Evolutionary conservation across 495 filamentous ascomycete species (phyloP).

Genomic region (Sporormia fimetaria): DNA sequence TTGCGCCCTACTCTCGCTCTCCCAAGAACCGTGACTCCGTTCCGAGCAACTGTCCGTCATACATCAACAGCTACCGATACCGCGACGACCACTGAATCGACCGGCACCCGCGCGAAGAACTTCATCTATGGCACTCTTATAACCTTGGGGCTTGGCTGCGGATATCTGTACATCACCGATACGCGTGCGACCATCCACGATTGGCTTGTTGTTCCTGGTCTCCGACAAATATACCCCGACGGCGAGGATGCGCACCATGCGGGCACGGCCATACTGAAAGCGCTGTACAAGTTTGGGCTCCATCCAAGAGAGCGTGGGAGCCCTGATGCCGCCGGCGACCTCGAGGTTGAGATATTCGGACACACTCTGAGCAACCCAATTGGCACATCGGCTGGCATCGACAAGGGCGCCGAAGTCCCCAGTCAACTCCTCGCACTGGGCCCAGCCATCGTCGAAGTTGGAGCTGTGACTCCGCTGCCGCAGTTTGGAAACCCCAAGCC

Average conservation of each 20-base stretch:
- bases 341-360: conserved; percentile 62
- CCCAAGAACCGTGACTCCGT: no score
- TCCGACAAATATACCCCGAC: conserved; percentile 63
- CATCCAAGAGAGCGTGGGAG: conserved; percentile 63
- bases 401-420: conserved; percentile 84
- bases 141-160: conserved; percentile 38
- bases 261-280: conserved; percentile 57
- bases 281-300: conserved; percentile 47
- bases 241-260: conserved; percentile 84
- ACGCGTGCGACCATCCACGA: conserved; percentile 77
- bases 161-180: conserved; percentile 77
- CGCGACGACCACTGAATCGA: conserved; percentile 29
- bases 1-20: no score
- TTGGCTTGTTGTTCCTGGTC: conserved; percentile 62
- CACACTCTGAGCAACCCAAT: conserved; percentile 70
- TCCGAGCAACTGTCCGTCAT: no score
- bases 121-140: conserved; percentile 47
- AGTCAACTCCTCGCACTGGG: conserved; percentile 72
- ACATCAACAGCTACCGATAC: conserved; percentile 16
- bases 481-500: conserved; percentile 81
- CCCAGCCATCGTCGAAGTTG: conserved; percentile 76
- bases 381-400: conserved; percentile 83
- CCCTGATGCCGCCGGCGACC: conserved; percentile 40
- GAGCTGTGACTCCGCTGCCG: conserved; percentile 72
- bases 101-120: conserved; percentile 37